Conservation (phyloP, 805 yeast genomes). For the Myxozyma kluyveri region DNA sequence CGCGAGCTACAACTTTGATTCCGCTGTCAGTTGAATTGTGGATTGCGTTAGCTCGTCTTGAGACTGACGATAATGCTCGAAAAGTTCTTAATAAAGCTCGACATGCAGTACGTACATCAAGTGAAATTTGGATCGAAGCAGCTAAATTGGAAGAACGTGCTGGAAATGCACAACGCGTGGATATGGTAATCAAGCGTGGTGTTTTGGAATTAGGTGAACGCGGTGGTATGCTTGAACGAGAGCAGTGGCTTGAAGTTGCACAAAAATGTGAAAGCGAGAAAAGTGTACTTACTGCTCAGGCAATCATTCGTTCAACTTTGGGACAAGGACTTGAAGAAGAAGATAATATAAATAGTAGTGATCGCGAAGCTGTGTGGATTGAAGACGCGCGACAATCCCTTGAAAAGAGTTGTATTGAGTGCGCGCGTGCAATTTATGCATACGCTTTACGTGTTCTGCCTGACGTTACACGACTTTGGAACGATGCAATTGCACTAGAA, state of each 20-base stretch:
- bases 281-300: constrained; percentile 49
- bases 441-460: constrained; percentile 51
- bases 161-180: constrained; percentile 44
- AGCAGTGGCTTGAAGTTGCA: constrained; percentile 59
- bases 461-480: constrained; percentile 35
- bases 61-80: constrained; percentile 49
- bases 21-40: constrained; percentile 66
- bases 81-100: constrained; percentile 59
- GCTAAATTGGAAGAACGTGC: constrained; percentile 62
- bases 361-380: constrained; percentile 37
- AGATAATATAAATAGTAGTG: constrained; percentile 28
- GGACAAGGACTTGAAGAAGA: constrained; percentile 36
- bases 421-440: constrained; percentile 51
- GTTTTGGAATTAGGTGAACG: constrained; percentile 43
- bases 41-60: constrained; percentile 54
- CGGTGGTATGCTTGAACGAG: constrained; percentile 39
- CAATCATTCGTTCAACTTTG: constrained; percentile 50
- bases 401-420: constrained; percentile 34
- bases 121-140: constrained; percentile 67
- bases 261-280: constrained; percentile 50
- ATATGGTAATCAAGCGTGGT: constrained; percentile 51
- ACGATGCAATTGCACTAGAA: constrained; percentile 35
- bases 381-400: constrained; percentile 41
- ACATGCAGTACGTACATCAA: constrained; percentile 48
- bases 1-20: constrained; percentile 65